Evolutionary conservation across 179 eudicot genomes (phyloP).

Genomic region (Patellifolia procumbens): DNA sequence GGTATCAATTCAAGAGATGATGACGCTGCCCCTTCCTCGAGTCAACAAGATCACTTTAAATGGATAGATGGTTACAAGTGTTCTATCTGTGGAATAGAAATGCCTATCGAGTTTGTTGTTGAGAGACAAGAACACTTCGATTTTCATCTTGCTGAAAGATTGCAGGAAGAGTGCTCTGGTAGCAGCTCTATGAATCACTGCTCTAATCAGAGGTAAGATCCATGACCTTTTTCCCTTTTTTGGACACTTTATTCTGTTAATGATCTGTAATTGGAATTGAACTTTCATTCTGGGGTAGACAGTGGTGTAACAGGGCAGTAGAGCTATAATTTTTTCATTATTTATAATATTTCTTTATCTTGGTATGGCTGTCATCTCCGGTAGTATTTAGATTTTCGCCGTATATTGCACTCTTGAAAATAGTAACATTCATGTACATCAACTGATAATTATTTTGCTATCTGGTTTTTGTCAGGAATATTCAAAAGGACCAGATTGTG

Average conservation of each 20-base stretch:
- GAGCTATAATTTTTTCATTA: background rate
- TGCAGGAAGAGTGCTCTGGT: constrained; percentile 70
- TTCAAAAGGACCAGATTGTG: constrained; percentile 36
- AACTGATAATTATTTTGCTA: background rate
- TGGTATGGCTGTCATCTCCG: background rate
- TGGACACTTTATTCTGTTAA: background rate
- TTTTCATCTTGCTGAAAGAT: constrained; percentile 77
- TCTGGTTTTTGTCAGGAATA: constrained; percentile 38
- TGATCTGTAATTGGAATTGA: background rate
- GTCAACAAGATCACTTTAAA: constrained; percentile 33
- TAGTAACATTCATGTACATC: background rate
- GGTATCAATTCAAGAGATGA: constrained; percentile 24
- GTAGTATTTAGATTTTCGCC: background rate
- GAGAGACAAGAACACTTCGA: constrained; percentile 98
- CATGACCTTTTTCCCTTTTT: background rate
- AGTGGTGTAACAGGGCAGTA: background rate
- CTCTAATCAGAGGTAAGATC: constrained; percentile 53
- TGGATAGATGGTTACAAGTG: constrained; percentile 93
- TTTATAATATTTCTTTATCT: background rate
- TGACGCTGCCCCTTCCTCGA: constrained; percentile 41
- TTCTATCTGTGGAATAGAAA: constrained; percentile 72
- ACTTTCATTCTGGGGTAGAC: background rate
- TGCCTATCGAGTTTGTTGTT: constrained; percentile 74
- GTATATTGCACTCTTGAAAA: background rate
- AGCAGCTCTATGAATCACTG: constrained; percentile 31